Base-by-base conservation (phyloP, 495 filamentous ascomycete genomes). In the Darksidea phi region DNA sequence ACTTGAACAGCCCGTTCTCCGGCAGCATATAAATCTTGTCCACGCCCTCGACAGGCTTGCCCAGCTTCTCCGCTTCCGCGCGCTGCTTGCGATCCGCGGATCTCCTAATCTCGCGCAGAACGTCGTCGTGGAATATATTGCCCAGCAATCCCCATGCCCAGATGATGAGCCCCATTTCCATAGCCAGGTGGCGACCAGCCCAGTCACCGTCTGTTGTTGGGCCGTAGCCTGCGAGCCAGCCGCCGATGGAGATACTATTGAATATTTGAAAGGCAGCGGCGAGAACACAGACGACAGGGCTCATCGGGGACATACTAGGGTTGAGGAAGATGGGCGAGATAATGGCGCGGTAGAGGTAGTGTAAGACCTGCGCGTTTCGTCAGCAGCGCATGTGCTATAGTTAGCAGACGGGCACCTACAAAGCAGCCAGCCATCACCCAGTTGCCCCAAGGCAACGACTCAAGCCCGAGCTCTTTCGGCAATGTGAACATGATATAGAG, bases 11-110 rank as follows among this genome's bases (percentile, higher is more conserved):
- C 1, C 92, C 92, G 38, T 86, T 84, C 59, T 86, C 75, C 0
- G 95, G 95, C 47, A 98, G 83, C 74, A 88, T 85, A 71, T 98
- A 98, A 54, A 95, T 82, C 76, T 96, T 96, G n/a, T 86, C 80
- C 61, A 88, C 81, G 26, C 69, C 67, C 28, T 70, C 64, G 2
- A 66, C 66, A 20, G 70, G 69, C 48, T 70, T 74, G 26, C 73
- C 71, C 28, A 73, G 65, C 62, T 69, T 68, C 54, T 67, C 63
- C 6, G 54, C 67, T 56, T 70, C 72, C 49, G 75, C 74, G 38
- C 75, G 75, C 66, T 82, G 72, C 20, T 79, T 75, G 43, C 76
- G 71, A 57, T 80, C 76, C 26, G 82, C 79, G 0, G 80, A 76
- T 11, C 90, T 78, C 0, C 94, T 78, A 62, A 98, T 83, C 77